These are phyloP conservation scores for Cercospora zeina DNA, from an alignment of 2,329 filamentous ascomycete species.

Conservation along the genomic window DNA sequence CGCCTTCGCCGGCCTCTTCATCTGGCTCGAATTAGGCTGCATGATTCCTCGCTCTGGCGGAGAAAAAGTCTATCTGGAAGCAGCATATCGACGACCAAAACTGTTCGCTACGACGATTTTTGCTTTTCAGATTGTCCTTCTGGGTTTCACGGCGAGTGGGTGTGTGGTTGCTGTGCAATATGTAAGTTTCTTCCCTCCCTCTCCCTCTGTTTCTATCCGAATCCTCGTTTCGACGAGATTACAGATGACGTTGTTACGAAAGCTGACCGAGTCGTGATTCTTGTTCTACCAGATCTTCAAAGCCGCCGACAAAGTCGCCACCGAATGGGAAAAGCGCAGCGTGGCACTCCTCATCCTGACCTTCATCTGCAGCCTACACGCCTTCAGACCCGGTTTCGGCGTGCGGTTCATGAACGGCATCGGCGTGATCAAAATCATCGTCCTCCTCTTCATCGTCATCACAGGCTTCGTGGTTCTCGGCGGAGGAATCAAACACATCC, in stretches of 20 bases:
- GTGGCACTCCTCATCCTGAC: conserved; percentile 57
- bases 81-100: conserved; percentile 63
- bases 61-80: conserved; percentile 68
- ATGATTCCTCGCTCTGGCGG: conserved; percentile 65
- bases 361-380: conserved; percentile 56
- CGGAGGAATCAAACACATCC: conserved; percentile 48
- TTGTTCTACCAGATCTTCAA: background rate
- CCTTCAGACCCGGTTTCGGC: conserved; percentile 47
- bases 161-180: conserved; percentile 61
- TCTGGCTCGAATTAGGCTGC: conserved; percentile 65
- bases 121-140: conserved; percentile 62
- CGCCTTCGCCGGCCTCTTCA: conserved; percentile 55
- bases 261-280: background rate
- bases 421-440: conserved; percentile 60
- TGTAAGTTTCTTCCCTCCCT: conserved; percentile 37
- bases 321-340: conserved; percentile 65
- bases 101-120: conserved; percentile 65
- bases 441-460: conserved; percentile 54
- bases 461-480: conserved; percentile 64
- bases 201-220: conserved; percentile 46
- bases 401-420: conserved; percentile 50
- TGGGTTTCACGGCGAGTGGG: conserved; percentile 67
- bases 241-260: background rate
- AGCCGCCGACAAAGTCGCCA: conserved; percentile 53
- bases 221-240: background rate